Conservation (phyloP, 108 stramenopile genomes). For the Stephanodiscus minutulus region DNA sequence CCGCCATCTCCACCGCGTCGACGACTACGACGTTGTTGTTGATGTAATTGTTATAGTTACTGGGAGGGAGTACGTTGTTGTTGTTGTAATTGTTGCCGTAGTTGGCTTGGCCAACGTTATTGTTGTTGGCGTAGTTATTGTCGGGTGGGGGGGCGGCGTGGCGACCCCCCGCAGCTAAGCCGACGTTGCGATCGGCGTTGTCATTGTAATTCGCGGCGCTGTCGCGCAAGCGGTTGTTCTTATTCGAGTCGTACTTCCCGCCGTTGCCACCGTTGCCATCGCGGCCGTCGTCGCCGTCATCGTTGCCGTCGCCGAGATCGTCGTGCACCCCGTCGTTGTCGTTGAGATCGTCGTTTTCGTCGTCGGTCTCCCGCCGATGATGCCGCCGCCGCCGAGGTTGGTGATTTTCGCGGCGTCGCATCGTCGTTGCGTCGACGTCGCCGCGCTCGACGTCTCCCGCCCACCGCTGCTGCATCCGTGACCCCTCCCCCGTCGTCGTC, state of each 20-base stretch:
- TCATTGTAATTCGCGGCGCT: not conserved
- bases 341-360: not conserved
- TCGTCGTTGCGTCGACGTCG: not conserved
- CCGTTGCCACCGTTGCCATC: not conserved
- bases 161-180: not conserved
- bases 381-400: not conserved
- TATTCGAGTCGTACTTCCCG: not conserved
- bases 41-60: not conserved
- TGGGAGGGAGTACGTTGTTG: not conserved
- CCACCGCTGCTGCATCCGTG: not conserved
- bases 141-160: not conserved
- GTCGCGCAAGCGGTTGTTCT: not conserved
- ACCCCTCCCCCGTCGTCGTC: not conserved
- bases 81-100: not conserved
- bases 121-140: not conserved
- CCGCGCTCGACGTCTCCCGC: not conserved
- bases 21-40: not conserved
- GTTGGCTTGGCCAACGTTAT: not conserved
- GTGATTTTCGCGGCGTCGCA: not conserved
- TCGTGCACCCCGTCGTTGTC: not conserved
- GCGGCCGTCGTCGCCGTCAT: not conserved
- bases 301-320: not conserved
- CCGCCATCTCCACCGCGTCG: not conserved
- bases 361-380: not conserved
- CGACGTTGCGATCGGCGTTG: not conserved